phyloP scores from a whole-genome alignment of 768 basidiomycete species.

The Serendipita vermifera region DNA sequence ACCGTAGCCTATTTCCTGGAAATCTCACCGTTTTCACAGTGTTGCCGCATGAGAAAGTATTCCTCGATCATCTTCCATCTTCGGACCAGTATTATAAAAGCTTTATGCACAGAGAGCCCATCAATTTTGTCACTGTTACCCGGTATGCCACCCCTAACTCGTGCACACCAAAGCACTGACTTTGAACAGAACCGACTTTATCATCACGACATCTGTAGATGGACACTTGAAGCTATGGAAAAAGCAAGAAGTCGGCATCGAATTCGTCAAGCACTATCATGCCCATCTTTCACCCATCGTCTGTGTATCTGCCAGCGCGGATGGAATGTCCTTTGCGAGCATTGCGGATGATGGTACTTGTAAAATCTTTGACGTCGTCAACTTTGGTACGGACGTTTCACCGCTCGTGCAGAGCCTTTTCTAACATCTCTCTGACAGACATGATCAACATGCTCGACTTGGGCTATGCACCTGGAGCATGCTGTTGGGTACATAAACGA shows the following conservation, averaged over 20 bases:
- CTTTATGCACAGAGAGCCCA: slow-evolving; percentile 92
- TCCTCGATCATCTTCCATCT: slow-evolving; percentile 81
- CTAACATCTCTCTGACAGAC: slow-evolving; percentile 37
- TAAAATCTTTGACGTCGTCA: slow-evolving; percentile 94
- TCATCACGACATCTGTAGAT: slow-evolving; percentile 89
- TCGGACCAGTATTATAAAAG: slow-evolving; percentile 93
- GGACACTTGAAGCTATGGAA: slow-evolving; percentile 99
- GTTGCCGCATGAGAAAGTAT: slow-evolving; percentile 84
- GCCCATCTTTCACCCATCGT: slow-evolving; percentile 74
- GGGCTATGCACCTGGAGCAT: slow-evolving; percentile 70
- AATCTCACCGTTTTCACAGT: slow-evolving; percentile 34
- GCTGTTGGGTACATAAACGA: slow-evolving; percentile 88
- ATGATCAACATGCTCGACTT: slow-evolving; percentile 98
- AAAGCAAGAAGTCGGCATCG: slow-evolving; percentile 89
- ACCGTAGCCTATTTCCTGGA: slow-evolving; percentile 16
- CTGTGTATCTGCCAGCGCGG: slow-evolving; percentile 73
- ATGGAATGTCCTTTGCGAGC: slow-evolving; percentile 85
- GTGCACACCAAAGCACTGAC: not conserved
- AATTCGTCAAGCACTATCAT: slow-evolving; percentile 97
- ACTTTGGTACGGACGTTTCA: slow-evolving; percentile 60
- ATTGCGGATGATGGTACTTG: slow-evolving; percentile 83
- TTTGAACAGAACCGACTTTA: slow-evolving; percentile 66
- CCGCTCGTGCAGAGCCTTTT: not conserved
- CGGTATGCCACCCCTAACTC: slow-evolving; percentile 38
- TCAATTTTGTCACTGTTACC: slow-evolving; percentile 82